phyloP scores from a whole-genome alignment of 345 rosid species.

The Murraya paniculata region DNA sequence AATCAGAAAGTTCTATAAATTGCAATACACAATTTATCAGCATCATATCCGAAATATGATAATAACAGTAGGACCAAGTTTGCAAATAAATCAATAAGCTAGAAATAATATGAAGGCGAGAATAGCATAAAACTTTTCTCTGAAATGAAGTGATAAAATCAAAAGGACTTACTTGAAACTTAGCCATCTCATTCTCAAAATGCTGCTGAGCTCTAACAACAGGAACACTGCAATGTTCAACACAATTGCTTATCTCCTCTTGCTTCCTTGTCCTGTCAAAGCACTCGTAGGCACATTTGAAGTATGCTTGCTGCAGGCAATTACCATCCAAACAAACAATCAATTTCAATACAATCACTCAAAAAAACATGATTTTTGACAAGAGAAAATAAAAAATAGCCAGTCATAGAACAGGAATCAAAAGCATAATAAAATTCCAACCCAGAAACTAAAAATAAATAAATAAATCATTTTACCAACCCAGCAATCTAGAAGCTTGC shows the following conservation, averaged over 20 bases:
- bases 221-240: constrained; percentile 72
- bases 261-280: constrained; percentile 74
- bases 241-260: constrained; percentile 78
- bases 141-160: background rate
- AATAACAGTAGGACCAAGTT: background rate
- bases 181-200: constrained; percentile 85
- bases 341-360: background rate
- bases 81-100: background rate
- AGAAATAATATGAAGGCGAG: background rate
- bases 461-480: background rate
- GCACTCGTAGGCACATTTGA: constrained; percentile 91
- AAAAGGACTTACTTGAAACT: constrained; percentile 64
- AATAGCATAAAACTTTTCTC: background rate
- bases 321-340: background rate
- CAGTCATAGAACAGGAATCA: background rate
- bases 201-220: constrained; percentile 71
- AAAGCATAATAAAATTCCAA: background rate
- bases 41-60: background rate
- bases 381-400: background rate
- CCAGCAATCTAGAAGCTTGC: background rate
- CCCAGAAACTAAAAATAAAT: background rate
- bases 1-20: background rate
- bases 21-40: background rate
- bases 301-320: constrained; percentile 82
- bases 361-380: too few relatives aligned